phyloP scores from a whole-genome alignment of 1,284 basidiomycete species.

The Gomphus sp. region DNA sequence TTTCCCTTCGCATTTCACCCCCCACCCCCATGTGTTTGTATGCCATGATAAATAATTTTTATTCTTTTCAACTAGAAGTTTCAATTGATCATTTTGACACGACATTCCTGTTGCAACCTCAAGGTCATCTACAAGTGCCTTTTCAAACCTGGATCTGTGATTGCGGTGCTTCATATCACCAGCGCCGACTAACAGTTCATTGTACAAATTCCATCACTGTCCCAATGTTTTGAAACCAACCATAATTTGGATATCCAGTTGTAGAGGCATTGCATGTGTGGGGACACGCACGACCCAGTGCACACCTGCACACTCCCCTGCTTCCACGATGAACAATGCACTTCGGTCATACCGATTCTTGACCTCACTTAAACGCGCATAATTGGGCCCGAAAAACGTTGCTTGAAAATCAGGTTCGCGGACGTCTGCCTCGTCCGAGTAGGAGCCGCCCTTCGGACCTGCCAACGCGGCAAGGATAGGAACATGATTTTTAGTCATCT shows the following conservation, averaged over 20 bases:
- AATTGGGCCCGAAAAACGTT: conserved; percentile 25
- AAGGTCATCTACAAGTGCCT: too few relatives aligned
- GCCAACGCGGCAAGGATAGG: conserved; percentile 17
- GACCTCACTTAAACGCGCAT: conserved; percentile 18
- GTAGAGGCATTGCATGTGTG: too few relatives aligned
- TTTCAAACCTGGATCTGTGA: too few relatives aligned
- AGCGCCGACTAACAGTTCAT: too few relatives aligned
- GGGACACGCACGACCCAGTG: too few relatives aligned
- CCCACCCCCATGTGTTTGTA: background rate
- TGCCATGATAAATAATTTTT: background rate
- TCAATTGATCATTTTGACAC: background rate
- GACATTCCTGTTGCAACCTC: background rate
- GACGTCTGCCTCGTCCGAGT: conserved; percentile 24
- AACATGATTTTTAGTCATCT: conserved; percentile 11
- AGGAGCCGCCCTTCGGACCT: conserved; percentile 17
- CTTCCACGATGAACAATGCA: conserved; percentile 17
- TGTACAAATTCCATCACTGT: too few relatives aligned
- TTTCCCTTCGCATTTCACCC: background rate
- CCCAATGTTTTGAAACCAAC: too few relatives aligned
- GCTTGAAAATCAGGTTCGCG: conserved; percentile 21
- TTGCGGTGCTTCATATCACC: too few relatives aligned
- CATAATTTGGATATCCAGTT: too few relatives aligned
- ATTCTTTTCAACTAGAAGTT: background rate
- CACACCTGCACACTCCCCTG: too few relatives aligned
- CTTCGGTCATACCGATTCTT: conserved; percentile 23